These are phyloP conservation scores for Blepharisma japonicum DNA, from an alignment of 73 alveolate species.

Conservation along the genomic window DNA sequence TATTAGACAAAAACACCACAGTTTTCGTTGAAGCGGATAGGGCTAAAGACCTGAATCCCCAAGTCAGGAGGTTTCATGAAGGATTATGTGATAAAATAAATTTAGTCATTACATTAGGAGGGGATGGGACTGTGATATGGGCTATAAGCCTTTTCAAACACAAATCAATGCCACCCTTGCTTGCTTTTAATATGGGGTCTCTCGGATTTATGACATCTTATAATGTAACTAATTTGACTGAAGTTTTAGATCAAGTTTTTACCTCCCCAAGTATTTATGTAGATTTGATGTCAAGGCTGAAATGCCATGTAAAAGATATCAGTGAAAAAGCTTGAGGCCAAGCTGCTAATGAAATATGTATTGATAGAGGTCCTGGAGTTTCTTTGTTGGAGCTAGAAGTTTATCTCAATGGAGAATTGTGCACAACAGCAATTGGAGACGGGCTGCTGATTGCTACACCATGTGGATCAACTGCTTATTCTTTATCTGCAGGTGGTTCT, in stretches of 20 bases:
- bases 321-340: background rate
- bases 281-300: background rate
- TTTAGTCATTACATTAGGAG: conserved; percentile 42
- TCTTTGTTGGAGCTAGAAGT: conserved; percentile 40
- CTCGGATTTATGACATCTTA: conserved; percentile 13
- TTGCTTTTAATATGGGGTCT: background rate
- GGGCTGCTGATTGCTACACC: conserved; percentile 96
- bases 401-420: conserved; percentile 48
- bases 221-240: background rate
- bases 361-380: conserved; percentile 28
- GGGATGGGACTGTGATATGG: conserved; percentile 42
- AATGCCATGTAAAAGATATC: background rate
- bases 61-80: conserved; percentile 28
- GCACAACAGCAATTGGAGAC: conserved; percentile 70
- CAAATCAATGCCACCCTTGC: conserved; percentile 4
- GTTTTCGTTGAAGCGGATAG: background rate
- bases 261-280: background rate
- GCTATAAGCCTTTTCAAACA: conserved; percentile 18
- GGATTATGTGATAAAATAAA: conserved; percentile 38
- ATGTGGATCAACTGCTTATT: conserved; percentile 99
- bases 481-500: conserved; percentile 99
- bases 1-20: background rate
- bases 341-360: conserved; percentile 18
- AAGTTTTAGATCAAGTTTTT: background rate
- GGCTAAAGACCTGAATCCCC: background rate